Percentiles rank a stretch among this genome's conserved stretches.
Evolutionary conservation across 192 early-diverging fungal genomes (phyloP).

Genomic region (Backusella circina): DNA sequence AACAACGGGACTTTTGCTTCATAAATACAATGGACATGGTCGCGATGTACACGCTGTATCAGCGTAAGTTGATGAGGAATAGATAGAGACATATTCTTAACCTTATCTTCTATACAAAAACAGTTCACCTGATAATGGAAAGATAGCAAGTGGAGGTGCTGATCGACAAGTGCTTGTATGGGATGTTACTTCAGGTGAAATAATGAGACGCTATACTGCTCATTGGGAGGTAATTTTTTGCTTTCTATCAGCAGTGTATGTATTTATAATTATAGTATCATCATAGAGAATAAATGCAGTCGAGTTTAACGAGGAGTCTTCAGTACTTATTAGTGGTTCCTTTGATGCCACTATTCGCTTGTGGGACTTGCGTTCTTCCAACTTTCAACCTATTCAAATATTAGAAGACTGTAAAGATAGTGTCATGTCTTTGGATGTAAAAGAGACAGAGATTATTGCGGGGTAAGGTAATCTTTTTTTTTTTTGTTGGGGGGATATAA

Average conservation of each 20-base stretch:
- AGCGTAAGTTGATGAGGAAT: slow-evolving; percentile 56
- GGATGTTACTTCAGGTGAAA: slow-evolving; percentile 77
- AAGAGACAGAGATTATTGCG: slow-evolving; percentile 68
- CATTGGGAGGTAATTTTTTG: slow-evolving; percentile 63
- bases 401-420: slow-evolving; percentile 85
- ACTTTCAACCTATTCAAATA: slow-evolving; percentile 73
- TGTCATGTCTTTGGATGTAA: slow-evolving; percentile 72
- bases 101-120: not conserved
- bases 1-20: slow-evolving; percentile 61
- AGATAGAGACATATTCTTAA: not conserved
- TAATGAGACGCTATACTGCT: slow-evolving; percentile 70
- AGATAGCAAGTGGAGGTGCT: slow-evolving; percentile 75
- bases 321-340: slow-evolving; percentile 76
- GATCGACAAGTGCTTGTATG: slow-evolving; percentile 83
- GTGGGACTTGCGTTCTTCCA: slow-evolving; percentile 67
- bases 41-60: slow-evolving; percentile 72
- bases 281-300: slow-evolving; percentile 80
- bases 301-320: slow-evolving; percentile 72
- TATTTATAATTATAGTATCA: too few species aligned
- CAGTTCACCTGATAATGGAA: slow-evolving; percentile 56
- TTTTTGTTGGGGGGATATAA: not conserved
- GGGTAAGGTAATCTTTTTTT: slow-evolving; percentile 43
- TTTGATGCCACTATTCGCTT: slow-evolving; percentile 70
- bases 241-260: not conserved
- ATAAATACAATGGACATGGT: slow-evolving; percentile 82